These are phyloP conservation scores for Cymbidium sinense DNA, from an alignment of 106 monocot genomes.

Conservation along the genomic window DNA sequence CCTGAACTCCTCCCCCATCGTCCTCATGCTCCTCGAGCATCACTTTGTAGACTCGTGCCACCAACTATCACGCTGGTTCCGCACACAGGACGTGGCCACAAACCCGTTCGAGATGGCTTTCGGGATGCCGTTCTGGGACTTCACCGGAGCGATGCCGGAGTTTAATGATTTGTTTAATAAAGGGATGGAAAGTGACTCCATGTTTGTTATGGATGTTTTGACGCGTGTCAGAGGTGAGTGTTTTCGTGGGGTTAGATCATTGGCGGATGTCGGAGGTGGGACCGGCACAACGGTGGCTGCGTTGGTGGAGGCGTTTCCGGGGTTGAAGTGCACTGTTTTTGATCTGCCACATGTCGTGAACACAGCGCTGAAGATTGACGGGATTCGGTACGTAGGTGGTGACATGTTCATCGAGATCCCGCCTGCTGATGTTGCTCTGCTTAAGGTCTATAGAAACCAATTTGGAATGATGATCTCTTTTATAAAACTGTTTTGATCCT, in stretches of 20 bases:
- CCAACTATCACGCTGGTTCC: constrained; percentile 7
- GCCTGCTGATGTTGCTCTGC: constrained; percentile 4
- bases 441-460: constrained; percentile 7
- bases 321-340: constrained; percentile 5
- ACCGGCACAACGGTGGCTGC: neutral
- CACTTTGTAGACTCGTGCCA: constrained; percentile 2
- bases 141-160: neutral
- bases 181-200: constrained; percentile 15
- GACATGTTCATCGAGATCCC: constrained; percentile 15
- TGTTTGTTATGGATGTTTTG: neutral
- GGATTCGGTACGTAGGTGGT: neutral
- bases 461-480: neutral
- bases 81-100: neutral
- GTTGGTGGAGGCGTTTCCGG: neutral
- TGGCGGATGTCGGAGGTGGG: constrained; percentile 19
- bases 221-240: neutral
- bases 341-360: constrained; percentile 5
- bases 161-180: constrained; percentile 5
- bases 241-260: neutral
- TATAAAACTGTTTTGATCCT: neutral
- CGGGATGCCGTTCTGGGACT: constrained; percentile 1
- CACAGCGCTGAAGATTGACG: neutral
- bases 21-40: constrained; percentile 11
- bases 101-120: neutral
- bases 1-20: constrained; percentile 2